Evolutionary conservation across 2,329 filamentous ascomycete species (phyloP).

Genomic region (Aaosphaeria pasadenensis): DNA sequence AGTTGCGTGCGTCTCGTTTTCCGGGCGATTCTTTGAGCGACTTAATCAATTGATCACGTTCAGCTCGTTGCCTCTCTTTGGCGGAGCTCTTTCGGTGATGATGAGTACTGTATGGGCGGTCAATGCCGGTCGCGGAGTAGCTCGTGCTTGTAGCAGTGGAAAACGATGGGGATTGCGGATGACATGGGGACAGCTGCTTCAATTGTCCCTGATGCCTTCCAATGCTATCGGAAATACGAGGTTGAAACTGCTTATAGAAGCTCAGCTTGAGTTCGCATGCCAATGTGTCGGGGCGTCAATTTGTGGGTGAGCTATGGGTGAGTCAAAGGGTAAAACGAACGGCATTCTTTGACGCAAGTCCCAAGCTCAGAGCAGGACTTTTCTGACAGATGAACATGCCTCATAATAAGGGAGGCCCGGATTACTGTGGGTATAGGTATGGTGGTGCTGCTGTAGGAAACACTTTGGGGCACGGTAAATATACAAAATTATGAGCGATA

Average conservation of each 20-base stretch:
- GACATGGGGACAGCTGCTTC: neutral
- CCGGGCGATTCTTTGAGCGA: conserved; percentile 84
- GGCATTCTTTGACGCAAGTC: conserved; percentile 6
- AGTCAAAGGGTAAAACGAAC: no score
- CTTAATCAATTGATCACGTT: conserved; percentile 35
- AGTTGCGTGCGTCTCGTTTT: conserved; percentile 87
- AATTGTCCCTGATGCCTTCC: no score
- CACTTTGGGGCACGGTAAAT: conserved; percentile 1
- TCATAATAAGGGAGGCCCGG: conserved; percentile 26
- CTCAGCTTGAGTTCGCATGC: no score
- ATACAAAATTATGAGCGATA: no score
- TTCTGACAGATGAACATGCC: conserved; percentile 36
- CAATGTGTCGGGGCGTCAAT: no score
- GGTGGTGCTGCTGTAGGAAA: conserved; percentile 1
- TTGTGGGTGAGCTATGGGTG: no score
- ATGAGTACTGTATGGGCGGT: conserved; percentile 3
- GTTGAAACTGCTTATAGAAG: no score
- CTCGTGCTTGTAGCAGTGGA: conserved; percentile 8
- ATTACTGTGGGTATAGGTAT: no score
- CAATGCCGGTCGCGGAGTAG: conserved; percentile 5
- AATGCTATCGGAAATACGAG: no score
- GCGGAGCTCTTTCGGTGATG: conserved; percentile 22
- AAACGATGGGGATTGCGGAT: conserved; percentile 1
- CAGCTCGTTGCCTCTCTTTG: conserved; percentile 34
- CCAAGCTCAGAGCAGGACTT: conserved; percentile 33